Percentiles rank a stretch among this genome's conserved stretches.
phyloP scores from a whole-genome alignment of 2,329 filamentous ascomycete species.

The Lachnellula cervina region DNA sequence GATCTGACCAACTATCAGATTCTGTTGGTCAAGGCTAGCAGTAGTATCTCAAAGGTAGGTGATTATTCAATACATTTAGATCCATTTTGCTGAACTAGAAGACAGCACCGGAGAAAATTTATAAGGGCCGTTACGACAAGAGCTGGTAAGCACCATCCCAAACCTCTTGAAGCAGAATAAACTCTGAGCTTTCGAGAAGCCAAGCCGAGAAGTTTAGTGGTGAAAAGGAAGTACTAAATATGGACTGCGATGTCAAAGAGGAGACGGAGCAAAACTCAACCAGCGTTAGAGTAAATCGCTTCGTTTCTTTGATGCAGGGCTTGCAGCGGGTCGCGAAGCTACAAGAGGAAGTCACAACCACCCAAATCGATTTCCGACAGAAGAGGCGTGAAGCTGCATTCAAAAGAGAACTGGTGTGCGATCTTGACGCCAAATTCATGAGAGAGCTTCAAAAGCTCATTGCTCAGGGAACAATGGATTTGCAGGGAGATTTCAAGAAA shows the following conservation, averaged over 20 bases:
- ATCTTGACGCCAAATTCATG: slow-evolving; percentile 23
- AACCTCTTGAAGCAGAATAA: no score
- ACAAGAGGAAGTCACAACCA: slow-evolving; percentile 11
- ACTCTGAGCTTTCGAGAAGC: no score
- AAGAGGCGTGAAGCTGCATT: slow-evolving; percentile 20
- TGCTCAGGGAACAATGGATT: slow-evolving; percentile 9
- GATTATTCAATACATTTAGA: no score
- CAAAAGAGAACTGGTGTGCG: slow-evolving; percentile 18
- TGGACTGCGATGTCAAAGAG: neutral
- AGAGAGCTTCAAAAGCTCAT: slow-evolving; percentile 18
- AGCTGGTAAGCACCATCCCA: no score
- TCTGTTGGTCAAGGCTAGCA: no score
- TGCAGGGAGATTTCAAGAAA: slow-evolving; percentile 8
- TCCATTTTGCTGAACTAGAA: no score
- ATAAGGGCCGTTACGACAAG: no score
- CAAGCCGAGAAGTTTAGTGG: neutral
- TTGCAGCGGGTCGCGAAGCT: slow-evolving; percentile 11
- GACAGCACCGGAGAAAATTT: no score
- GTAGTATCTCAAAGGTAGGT: no score
- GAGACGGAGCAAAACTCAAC: neutral
- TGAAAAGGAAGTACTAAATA: neutral
- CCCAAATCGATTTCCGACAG: slow-evolving; percentile 19
- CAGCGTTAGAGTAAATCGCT: slow-evolving; percentile 4
- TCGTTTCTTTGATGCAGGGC: slow-evolving; percentile 13
- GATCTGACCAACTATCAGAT: no score